Percentiles rank a stretch among this genome's conserved stretches.
phyloP scores from a whole-genome alignment of 208 protist genomes.

The Jaenimonas drosophilae region DNA sequence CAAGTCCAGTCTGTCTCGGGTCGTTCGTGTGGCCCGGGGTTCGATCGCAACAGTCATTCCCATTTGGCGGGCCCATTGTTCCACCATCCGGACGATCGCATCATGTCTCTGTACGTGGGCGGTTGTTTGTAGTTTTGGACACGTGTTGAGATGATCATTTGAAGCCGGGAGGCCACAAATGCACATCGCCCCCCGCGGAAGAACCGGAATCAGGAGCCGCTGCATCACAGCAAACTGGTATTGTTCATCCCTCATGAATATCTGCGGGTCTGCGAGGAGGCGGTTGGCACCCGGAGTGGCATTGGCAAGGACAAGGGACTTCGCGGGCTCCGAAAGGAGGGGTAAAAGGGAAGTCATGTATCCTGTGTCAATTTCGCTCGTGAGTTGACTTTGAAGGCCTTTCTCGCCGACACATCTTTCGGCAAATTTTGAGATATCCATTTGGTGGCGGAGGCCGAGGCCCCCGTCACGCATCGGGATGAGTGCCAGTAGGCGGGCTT shows the following conservation, averaged over 20 bases:
- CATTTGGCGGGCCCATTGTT: constrained; percentile 6
- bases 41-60: constrained; percentile 6
- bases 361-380: constrained; percentile 5
- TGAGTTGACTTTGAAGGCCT: constrained; percentile 6
- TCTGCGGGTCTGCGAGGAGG: constrained; percentile 15
- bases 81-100: constrained; percentile 6
- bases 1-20: constrained; percentile 11
- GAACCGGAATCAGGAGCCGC: constrained; percentile 10
- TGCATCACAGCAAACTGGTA: constrained; percentile 10
- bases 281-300: constrained; percentile 9
- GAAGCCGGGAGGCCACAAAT: constrained; percentile 9
- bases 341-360: constrained; percentile 1
- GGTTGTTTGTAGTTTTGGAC: constrained; percentile 2
- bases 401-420: constrained; percentile 10
- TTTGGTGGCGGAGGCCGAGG: constrained; percentile 12
- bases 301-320: constrained; percentile 11
- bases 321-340: constrained; percentile 13
- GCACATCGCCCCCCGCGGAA: constrained; percentile 4
- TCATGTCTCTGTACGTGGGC: constrained; percentile 15
- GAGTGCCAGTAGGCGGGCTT: constrained; percentile 2
- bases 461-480: constrained; percentile 15
- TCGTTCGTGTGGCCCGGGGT: constrained; percentile 6
- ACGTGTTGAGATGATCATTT: constrained; percentile 22
- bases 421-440: constrained; percentile 9
- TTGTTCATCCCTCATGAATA: constrained; percentile 4